Evolutionary conservation across 2,329 filamentous ascomycete genomes (phyloP).

Genomic region (Ilyonectria robusta): DNA sequence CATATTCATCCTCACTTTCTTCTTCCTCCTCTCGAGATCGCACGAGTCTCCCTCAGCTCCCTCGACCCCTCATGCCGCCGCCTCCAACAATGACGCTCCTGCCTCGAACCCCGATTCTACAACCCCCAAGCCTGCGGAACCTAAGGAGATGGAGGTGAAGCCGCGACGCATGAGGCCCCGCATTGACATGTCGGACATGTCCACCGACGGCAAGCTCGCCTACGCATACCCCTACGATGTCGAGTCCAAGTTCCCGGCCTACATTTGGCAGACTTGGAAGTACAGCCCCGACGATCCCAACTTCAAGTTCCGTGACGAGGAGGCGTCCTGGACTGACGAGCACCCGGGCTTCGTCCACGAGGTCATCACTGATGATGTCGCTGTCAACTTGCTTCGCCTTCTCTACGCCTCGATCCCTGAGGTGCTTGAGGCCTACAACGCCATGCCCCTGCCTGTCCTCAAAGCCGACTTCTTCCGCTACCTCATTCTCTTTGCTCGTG

Average conservation of each 20-base stretch:
- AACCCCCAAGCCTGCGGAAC: constrained; percentile 31
- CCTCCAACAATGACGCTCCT: constrained; percentile 38
- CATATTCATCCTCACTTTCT: constrained; percentile 75
- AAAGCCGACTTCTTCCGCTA: constrained; percentile 87
- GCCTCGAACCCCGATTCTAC: constrained; percentile 41
- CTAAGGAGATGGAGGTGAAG: constrained; percentile 40
- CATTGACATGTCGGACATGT: constrained; percentile 79
- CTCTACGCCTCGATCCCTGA: constrained; percentile 88
- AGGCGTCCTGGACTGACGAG: constrained; percentile 89
- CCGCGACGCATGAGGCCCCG: constrained; percentile 57
- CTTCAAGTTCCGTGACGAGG: constrained; percentile 86
- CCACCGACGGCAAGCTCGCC: constrained; percentile 83
- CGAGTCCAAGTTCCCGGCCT: constrained; percentile 90
- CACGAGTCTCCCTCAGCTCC: constrained; percentile 56
- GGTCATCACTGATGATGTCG: constrained; percentile 93
- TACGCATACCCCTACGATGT: constrained; percentile 97
- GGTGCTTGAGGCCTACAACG: constrained; percentile 81
- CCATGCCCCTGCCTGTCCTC: constrained; percentile 80
- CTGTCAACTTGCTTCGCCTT: constrained; percentile 84
- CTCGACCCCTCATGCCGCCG: constrained; percentile 33
- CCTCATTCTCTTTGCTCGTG: constrained; percentile 74
- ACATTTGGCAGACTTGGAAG: constrained; percentile 99
- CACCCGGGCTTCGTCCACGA: constrained; percentile 96
- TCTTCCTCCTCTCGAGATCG: constrained; percentile 78
- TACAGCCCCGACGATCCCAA: constrained; percentile 81